Evolutionary conservation across 352 stramenopile genomes (phyloP), one percentile per base, ranked within the genome.

Genomic region (Ophiocytium majus): DNA sequence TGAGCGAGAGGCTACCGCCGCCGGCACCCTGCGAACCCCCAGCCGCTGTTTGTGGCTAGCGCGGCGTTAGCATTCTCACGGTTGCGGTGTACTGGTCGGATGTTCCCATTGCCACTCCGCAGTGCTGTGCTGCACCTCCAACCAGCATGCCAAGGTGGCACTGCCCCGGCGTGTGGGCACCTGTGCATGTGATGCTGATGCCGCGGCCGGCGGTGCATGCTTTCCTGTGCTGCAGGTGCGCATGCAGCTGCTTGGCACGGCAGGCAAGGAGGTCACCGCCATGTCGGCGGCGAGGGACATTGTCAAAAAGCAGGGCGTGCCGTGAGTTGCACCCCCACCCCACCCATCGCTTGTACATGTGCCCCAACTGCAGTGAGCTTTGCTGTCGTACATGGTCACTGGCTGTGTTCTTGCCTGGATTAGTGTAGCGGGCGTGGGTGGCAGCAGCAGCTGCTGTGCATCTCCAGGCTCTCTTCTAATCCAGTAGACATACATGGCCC

Each of bases 161-260:
- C n/a, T n/a, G n/a, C n/a, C n/a, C n/a, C n/a, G n/a, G 43, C 43
- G 43, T 57, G 43, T 57, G 43, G 5, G 43, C 14, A 14, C 14
- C 43, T 57, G 5, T 57, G 43, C 14, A 57, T 14, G 43, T 57
- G 43, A 14, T 57, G 43, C 14, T 57, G n/a, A n/a, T n/a, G n/a
- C n/a, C n/a, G n/a, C n/a, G n/a, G n/a, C n/a, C n/a, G n/a, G n/a
- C n/a, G n/a, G n/a, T n/a, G n/a, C n/a, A n/a, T n/a, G n/a, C n/a
- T n/a, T n/a, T n/a, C n/a, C n/a, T n/a, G n/a, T n/a, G n/a, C n/a
- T 57, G 43, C 43, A 57, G 66, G 75, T 81, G 14, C 31, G 75
- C n/a, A 81, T 81, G 31, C 75, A 81, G 36, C 32, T 81, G 36
- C 19, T 81, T 1, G 75, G 75, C 5, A 81, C 5, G 5, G 5